Conservation (phyloP, 768 basidiomycete species). For the Gloeostereum incarnatum region DNA sequence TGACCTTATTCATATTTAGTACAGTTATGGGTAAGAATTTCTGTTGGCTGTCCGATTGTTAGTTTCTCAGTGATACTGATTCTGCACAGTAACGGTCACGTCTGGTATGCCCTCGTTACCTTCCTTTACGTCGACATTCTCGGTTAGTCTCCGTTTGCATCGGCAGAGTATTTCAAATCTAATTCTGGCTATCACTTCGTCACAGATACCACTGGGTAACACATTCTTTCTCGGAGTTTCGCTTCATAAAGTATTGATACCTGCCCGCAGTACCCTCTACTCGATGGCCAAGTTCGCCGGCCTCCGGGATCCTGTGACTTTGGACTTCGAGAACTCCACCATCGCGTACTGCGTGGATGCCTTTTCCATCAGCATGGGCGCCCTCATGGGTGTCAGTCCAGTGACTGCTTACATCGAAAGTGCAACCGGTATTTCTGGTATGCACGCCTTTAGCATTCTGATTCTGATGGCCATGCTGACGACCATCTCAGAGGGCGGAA, state of each 20-base stretch:
- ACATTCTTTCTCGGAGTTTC: not conserved
- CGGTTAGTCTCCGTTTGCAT: constrained; percentile 27
- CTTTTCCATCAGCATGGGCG: constrained; percentile 73
- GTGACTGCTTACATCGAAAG: constrained; percentile 81
- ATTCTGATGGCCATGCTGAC: not conserved
- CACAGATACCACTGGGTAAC: constrained; percentile 40
- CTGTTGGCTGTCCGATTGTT: not conserved
- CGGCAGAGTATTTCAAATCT: not conserved
- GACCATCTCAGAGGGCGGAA: constrained; percentile 61
- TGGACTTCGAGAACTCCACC: constrained; percentile 81
- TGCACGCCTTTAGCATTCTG: constrained; percentile 9
- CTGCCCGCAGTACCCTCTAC: constrained; percentile 56
- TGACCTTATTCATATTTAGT: constrained; percentile 21
- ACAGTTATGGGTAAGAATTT: constrained; percentile 29
- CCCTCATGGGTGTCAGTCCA: constrained; percentile 71
- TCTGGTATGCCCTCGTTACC: constrained; percentile 84
- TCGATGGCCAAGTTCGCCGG: constrained; percentile 90
- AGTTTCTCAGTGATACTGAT: constrained; percentile 8
- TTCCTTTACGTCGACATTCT: constrained; percentile 88
- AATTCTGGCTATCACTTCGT: constrained; percentile 1
- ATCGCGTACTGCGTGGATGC: constrained; percentile 81
- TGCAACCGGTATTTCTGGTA: constrained; percentile 71
- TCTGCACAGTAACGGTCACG: constrained; percentile 46
- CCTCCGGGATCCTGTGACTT: constrained; percentile 74
- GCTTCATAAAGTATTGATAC: not conserved